These are phyloP conservation scores for Tetratostichococcus sp. DNA, from an alignment of 139 green algal species.

Conservation along the genomic window DNA sequence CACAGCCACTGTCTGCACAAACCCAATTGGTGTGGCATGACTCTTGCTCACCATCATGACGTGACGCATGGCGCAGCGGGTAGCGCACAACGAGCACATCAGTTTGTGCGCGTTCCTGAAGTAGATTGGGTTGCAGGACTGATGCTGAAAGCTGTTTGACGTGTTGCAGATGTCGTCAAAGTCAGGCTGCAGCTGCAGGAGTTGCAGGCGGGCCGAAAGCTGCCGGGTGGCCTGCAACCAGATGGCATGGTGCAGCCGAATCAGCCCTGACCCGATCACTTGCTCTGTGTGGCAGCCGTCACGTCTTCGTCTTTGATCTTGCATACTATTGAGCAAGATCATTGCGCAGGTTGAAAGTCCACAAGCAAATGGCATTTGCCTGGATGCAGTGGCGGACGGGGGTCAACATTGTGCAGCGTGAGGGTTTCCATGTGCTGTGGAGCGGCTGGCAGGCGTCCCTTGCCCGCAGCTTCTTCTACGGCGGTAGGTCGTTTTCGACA, in stretches of 20 bases:
- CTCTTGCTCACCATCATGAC: too few species aligned
- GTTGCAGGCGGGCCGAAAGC: neutral
- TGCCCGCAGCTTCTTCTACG: slow-evolving; percentile 62
- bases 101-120: too few species aligned
- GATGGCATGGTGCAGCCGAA: slow-evolving; percentile 43
- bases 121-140: too few species aligned
- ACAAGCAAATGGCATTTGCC: neutral
- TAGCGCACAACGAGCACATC: too few species aligned
- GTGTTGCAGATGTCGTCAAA: slow-evolving; percentile 67
- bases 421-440: slow-evolving; percentile 55
- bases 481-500: slow-evolving; percentile 16
- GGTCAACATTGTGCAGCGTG: slow-evolving; percentile 37
- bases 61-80: too few species aligned
- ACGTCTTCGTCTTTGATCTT: too few species aligned
- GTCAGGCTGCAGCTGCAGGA: slow-evolving; percentile 66
- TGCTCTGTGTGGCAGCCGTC: too few species aligned
- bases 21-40: slow-evolving; percentile 14
- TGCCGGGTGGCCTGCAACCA: neutral
- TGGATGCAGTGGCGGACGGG: slow-evolving; percentile 41
- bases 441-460: slow-evolving; percentile 52
- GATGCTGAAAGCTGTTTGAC: too few species aligned
- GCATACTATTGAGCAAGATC: too few species aligned
- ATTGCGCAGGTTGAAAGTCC: too few species aligned
- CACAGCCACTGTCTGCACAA: neutral
- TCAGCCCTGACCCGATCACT: too few species aligned